A percentile compares a stretch with the other conserved stretches of the same genome.
Conservation (phyloP, 2,329 filamentous ascomycete species). For the Lasiodiplodia theobromae region DNA sequence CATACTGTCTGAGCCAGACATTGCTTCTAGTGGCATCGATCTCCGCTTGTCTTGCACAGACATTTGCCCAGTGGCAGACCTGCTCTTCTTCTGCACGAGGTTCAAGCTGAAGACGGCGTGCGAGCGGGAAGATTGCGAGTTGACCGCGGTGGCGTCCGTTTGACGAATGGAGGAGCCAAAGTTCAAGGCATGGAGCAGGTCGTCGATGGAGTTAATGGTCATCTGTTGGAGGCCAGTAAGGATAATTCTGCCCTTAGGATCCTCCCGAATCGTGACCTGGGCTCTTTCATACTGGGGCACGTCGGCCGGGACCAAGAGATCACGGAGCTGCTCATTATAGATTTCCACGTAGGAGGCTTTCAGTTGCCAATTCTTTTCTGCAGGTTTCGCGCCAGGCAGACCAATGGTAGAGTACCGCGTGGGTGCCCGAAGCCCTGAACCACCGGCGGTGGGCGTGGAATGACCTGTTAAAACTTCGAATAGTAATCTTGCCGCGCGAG, state of each 20-base stretch:
- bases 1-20: slow-evolving; percentile 69
- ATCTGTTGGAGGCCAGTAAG: slow-evolving; percentile 89
- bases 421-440: slow-evolving; percentile 81
- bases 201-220: slow-evolving; percentile 88
- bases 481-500: slow-evolving; percentile 82
- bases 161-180: slow-evolving; percentile 94
- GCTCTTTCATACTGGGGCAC: slow-evolving; percentile 73
- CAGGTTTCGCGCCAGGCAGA: slow-evolving; percentile 52
- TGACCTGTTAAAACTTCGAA: slow-evolving; percentile 84
- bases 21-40: slow-evolving; percentile 83
- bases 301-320: slow-evolving; percentile 82
- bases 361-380: slow-evolving; percentile 84
- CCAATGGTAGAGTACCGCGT: slow-evolving; percentile 74
- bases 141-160: slow-evolving; percentile 95
- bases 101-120: slow-evolving; percentile 98
- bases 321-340: slow-evolving; percentile 94
- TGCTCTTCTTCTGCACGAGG: slow-evolving; percentile 81
- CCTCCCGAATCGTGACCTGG: slow-evolving; percentile 90
- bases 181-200: slow-evolving; percentile 86
- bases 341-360: slow-evolving; percentile 95
- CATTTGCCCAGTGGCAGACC: slow-evolving; percentile 46
- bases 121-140: slow-evolving; percentile 95
- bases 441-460: slow-evolving; percentile 57
- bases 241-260: slow-evolving; percentile 91
- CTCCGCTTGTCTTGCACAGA: slow-evolving; percentile 79